A percentile compares a stretch with the other conserved stretches of the same genome.
Conservation (phyloP, 495 filamentous ascomycete genomes). For the Glonium stellatum region DNA sequence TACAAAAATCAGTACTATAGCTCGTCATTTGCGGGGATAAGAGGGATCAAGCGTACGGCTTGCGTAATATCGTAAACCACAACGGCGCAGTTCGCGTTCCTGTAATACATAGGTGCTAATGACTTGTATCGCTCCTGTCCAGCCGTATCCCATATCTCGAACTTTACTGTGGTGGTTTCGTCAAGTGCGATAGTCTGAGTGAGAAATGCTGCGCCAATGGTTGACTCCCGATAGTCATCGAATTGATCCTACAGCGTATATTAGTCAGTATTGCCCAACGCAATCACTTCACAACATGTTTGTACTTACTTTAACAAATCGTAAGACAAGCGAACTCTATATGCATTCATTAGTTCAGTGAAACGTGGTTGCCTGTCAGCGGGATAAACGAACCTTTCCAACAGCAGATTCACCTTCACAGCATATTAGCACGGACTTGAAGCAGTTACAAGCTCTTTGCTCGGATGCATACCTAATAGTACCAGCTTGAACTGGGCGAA, state of each 20-base stretch:
- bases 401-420: constrained; percentile 90
- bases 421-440: constrained; percentile 33
- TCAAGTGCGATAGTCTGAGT: constrained; percentile 98
- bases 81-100: constrained; percentile 97
- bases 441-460: neutral
- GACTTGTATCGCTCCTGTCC: constrained; percentile 99
- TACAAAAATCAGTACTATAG: constrained; percentile 36
- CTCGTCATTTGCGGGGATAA: neutral
- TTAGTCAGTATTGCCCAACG: neutral
- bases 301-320: constrained; percentile 87
- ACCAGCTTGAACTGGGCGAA: constrained; percentile 99
- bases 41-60: constrained; percentile 57
- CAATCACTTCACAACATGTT: neutral
- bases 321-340: constrained; percentile 91
- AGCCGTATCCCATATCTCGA: constrained; percentile 99
- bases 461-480: constrained; percentile 63
- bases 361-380: constrained; percentile 24
- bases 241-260: constrained; percentile 77
- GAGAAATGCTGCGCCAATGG: constrained; percentile 96
- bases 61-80: constrained; percentile 99
- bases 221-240: constrained; percentile 98
- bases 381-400: constrained; percentile 65
- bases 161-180: constrained; percentile 96
- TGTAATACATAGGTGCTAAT: constrained; percentile 97
- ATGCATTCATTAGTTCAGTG: constrained; percentile 1